Conservation (phyloP, 805 yeast species). For the Saccharomycopsis fermentans region DNA sequence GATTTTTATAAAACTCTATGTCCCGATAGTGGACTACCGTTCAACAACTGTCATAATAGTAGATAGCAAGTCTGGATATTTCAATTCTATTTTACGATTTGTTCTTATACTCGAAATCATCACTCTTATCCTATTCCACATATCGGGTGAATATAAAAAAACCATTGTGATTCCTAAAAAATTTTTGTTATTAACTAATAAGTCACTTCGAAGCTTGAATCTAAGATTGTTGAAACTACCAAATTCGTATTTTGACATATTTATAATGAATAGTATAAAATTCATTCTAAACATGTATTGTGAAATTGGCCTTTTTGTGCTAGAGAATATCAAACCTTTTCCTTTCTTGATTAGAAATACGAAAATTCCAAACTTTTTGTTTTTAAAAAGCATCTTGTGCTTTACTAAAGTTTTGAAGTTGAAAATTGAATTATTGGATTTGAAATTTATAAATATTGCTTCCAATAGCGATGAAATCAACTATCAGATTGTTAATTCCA, state of each 20-base stretch:
- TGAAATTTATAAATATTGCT: constrained; percentile 3
- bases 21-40: constrained; percentile 2
- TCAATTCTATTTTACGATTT: constrained; percentile 32
- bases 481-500: constrained; percentile 4
- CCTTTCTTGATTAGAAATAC: neutral
- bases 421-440: constrained; percentile 9
- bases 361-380: neutral
- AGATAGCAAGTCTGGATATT: neutral
- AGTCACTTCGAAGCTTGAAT: constrained; percentile 79
- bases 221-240: constrained; percentile 59
- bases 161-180: constrained; percentile 75
- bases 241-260: constrained; percentile 6
- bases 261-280: neutral
- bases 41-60: neutral
- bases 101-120: constrained; percentile 51
- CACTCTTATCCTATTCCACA: constrained; percentile 64
- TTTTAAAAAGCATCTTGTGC: neutral
- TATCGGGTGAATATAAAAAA: constrained; percentile 83
- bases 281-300: neutral
- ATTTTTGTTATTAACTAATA: constrained; percentile 75
- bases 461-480: constrained; percentile 12
- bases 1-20: constrained; percentile 30
- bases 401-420: constrained; percentile 8
- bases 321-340: neutral
- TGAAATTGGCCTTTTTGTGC: neutral